Conservation (phyloP, 2,329 filamentous ascomycete species). For the Aureobasidium melanogenum region DNA sequence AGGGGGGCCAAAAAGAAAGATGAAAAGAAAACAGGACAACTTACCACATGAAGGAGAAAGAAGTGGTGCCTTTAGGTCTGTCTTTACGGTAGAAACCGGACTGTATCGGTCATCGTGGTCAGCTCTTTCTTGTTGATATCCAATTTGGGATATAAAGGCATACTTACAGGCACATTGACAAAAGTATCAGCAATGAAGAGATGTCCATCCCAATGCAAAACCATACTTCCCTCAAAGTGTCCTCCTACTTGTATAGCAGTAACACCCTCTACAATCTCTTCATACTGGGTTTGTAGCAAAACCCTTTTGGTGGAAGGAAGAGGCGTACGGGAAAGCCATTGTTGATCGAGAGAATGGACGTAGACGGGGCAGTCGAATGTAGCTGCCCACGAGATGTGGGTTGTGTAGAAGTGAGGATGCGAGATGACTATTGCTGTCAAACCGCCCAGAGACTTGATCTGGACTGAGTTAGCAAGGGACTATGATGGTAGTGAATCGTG, state of each 20-base stretch:
- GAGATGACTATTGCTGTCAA: conserved; percentile 54
- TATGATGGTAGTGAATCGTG: background rate
- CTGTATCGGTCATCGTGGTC: background rate
- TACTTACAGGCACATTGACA: conserved; percentile 53
- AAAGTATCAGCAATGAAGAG: conserved; percentile 74
- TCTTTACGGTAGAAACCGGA: conserved; percentile 30
- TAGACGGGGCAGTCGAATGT: conserved; percentile 64
- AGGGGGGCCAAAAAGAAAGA: no score
- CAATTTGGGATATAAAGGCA: background rate
- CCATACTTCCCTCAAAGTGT: conserved; percentile 68
- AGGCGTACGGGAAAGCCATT: conserved; percentile 51
- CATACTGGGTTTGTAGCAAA: conserved; percentile 32
- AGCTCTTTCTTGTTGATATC: background rate
- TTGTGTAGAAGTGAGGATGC: conserved; percentile 76
- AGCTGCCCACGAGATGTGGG: conserved; percentile 64
- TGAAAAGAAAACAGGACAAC: background rate
- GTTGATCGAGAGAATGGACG: conserved; percentile 53
- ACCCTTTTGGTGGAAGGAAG: conserved; percentile 31
- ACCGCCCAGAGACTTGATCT: conserved; percentile 54
- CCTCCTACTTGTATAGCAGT: conserved; percentile 63
- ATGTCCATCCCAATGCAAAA: conserved; percentile 52
- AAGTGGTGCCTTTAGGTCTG: conserved; percentile 36
- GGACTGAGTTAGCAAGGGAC: background rate
- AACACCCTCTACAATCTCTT: conserved; percentile 40
- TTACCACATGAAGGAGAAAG: conserved; percentile 58